phyloP scores from a whole-genome alignment of 2,329 filamentous ascomycete species.

The Fusarium chlamydosporum region DNA sequence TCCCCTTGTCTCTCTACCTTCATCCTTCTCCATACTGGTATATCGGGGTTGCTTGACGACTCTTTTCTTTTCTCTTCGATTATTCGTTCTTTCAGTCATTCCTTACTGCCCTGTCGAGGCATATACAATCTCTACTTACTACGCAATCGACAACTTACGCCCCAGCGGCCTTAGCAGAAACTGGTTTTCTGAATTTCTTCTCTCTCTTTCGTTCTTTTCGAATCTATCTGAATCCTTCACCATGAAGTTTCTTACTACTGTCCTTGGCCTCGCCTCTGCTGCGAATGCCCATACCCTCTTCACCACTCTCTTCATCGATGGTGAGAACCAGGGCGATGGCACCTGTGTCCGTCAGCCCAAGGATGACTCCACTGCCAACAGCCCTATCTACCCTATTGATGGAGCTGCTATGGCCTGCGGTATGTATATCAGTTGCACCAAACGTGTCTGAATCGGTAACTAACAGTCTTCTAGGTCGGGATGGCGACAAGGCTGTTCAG shows the following conservation, averaged over 20 bases:
- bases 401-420: constrained; percentile 79
- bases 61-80: constrained; percentile 27
- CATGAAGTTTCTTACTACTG: constrained; percentile 56
- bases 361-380: constrained; percentile 65
- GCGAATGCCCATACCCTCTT: constrained; percentile 72
- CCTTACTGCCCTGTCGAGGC: constrained; percentile 34
- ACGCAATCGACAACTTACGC: constrained; percentile 29
- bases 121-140: constrained; percentile 26
- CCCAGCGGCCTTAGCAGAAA: constrained; percentile 46
- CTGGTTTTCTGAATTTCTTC: constrained; percentile 44
- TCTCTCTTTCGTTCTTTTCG: constrained; percentile 8
- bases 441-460: neutral
- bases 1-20: constrained; percentile 17
- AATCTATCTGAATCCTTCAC: constrained; percentile 51
- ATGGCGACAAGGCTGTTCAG: constrained; percentile 61
- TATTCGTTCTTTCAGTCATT: constrained; percentile 41
- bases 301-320: constrained; percentile 74
- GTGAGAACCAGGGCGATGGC: constrained; percentile 75
- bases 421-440: constrained; percentile 55
- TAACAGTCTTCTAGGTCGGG: constrained; percentile 55
- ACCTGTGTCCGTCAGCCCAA: constrained; percentile 78
- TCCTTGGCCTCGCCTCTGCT: constrained; percentile 57
- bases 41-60: constrained; percentile 32
- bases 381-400: constrained; percentile 69
- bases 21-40: constrained; percentile 43